phyloP scores from a whole-genome alignment of 495 filamentous ascomycete species.

The Astrothelium subdiscretum region DNA sequence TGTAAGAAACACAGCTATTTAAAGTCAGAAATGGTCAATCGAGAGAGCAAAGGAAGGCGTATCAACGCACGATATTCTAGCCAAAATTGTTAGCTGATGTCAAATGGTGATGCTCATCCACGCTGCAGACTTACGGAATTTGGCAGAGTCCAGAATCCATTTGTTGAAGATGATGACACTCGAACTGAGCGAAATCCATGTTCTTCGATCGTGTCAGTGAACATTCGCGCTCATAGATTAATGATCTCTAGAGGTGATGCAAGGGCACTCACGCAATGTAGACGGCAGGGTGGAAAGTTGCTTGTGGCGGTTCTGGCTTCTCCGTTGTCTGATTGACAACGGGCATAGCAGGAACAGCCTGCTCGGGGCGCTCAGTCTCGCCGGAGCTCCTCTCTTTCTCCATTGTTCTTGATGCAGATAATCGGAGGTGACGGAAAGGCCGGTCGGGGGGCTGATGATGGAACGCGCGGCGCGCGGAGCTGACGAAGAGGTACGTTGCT shows the following conservation, averaged over 20 bases:
- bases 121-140: constrained; percentile 60
- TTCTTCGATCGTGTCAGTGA: constrained; percentile 34
- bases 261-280: constrained; percentile 67
- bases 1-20: constrained; percentile 59
- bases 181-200: constrained; percentile 87
- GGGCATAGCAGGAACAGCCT: constrained; percentile 56
- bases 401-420: constrained; percentile 38
- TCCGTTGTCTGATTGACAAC: constrained; percentile 63
- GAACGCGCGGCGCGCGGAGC: neutral
- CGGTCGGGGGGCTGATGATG: constrained; percentile 1
- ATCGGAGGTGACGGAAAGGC: constrained; percentile 4
- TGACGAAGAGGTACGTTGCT: constrained; percentile 1
- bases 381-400: constrained; percentile 69
- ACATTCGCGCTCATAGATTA: neutral
- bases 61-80: constrained; percentile 29
- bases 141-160: constrained; percentile 74
- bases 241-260: neutral
- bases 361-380: constrained; percentile 43
- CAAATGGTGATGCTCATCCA: neutral
- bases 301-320: constrained; percentile 52
- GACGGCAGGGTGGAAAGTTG: constrained; percentile 66
- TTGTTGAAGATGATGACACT: constrained; percentile 98
- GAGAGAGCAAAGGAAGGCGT: neutral
- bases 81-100: constrained; percentile 9
- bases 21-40: constrained; percentile 7